These are phyloP conservation scores for Suhomyces faveliae DNA, from an alignment of 805 yeast genomes.

Conservation along the genomic window DNA sequence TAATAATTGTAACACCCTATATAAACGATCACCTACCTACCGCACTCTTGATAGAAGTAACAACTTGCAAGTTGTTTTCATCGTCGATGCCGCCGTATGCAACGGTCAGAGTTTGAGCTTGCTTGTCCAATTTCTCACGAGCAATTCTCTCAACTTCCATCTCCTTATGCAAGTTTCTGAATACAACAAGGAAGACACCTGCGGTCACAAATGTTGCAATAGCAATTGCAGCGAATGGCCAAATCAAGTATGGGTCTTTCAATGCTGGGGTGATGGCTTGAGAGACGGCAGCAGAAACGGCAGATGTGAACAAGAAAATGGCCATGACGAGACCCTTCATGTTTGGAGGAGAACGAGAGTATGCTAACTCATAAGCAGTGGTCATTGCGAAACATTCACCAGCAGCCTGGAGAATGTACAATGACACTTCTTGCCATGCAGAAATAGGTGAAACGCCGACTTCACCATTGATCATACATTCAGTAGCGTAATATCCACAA, in stretches of 20 bases:
- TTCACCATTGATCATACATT: conserved; percentile 18
- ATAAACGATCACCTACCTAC: conserved; percentile 21
- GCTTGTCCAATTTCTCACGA: conserved; percentile 20
- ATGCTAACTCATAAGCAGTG: conserved; percentile 55
- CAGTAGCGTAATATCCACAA: conserved; percentile 48
- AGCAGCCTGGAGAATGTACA: conserved; percentile 45
- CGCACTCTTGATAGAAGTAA: conserved; percentile 30
- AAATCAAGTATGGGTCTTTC: conserved; percentile 40
- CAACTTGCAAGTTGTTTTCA: conserved; percentile 22
- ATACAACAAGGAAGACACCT: conserved; percentile 30
- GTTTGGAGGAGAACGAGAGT: conserved; percentile 48
- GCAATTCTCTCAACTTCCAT: conserved; percentile 37
- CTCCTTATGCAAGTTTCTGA: conserved; percentile 39
- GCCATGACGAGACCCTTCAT: conserved; percentile 54
- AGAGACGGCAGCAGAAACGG: conserved; percentile 48
- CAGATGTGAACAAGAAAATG: conserved; percentile 41
- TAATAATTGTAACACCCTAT: neutral
- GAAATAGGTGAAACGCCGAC: conserved; percentile 26
- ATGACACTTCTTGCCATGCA: conserved; percentile 29
- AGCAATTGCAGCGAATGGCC: conserved; percentile 43
- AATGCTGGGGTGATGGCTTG: conserved; percentile 42
- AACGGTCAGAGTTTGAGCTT: neutral
- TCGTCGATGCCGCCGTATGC: conserved; percentile 21
- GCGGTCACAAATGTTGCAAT: conserved; percentile 38
- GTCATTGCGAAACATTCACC: conserved; percentile 54